Evolutionary conservation across 225 moss, liverwort and hornwort species (phyloP), one percentile per base, ranked within the genome.

Genomic region (Polytrichum commune): DNA sequence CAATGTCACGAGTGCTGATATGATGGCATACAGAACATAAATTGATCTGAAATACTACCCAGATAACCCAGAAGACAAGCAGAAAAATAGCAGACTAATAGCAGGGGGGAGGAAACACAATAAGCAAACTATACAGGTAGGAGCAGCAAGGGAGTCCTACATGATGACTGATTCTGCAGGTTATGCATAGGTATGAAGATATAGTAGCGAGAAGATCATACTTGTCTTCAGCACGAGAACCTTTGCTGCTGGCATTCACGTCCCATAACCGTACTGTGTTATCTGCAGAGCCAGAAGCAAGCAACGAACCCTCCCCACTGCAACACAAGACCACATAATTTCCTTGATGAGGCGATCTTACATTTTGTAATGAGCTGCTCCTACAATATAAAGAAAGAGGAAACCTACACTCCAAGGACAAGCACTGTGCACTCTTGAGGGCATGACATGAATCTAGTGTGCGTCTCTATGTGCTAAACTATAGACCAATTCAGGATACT

Each of bases 251-350:
- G 72, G 97, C 92, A 72, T 98, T 98, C 66, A 98, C 94, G 70
- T 98, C 97, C 97, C 97, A 98, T 32, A 98, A 79, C 69, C 97
- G 92, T 68, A 98, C 94, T 23, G 97, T 94, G 82, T 82, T 92
- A 58, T 98, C 97, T 22, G 97, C 92, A 66, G 97, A 92, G 68
- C 97, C 97, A 56, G 97, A 98, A 74, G 88, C 92, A 69, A 98
- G 78, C 74, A 98, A 75, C 32, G 97, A 91, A 27, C 97, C 97
- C 80, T 98, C 94, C 5, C 97, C 94, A 83, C 97, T 97, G 89
- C 73, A 83, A 4, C 54, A 69, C 27, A 20, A 22, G 8, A 20
- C 58, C 58, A 58, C 7, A 58, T 58, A 7, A n/a, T 24, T 23
- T 24, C 58, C 16, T n/a, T 58, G 13, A 46, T 46, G 46, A 46